A percentile compares a stretch with the other conserved stretches of the same genome.
phyloP scores from a whole-genome alignment of 805 yeast genomes.

The Candida piceae region DNA sequence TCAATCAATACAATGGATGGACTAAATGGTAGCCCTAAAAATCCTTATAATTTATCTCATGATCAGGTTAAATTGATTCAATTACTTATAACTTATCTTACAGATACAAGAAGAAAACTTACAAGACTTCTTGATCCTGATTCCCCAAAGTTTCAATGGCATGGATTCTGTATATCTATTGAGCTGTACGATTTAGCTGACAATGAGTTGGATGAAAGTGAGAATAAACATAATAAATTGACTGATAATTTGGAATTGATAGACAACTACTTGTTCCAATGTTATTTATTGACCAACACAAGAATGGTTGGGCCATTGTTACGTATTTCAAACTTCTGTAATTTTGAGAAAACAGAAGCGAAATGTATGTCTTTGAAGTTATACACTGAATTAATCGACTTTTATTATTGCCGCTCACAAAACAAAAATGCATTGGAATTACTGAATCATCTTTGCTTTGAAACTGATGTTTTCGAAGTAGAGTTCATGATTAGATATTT shows the following conservation, averaged over 20 bases:
- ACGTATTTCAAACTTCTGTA: constrained; percentile 71
- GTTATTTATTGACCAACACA: constrained; percentile 66
- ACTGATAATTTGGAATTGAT: constrained; percentile 43
- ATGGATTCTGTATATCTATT: constrained; percentile 38
- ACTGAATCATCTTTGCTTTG: constrained; percentile 35
- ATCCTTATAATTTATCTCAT: constrained; percentile 11
- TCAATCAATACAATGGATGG: background rate
- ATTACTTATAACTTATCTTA: constrained; percentile 41
- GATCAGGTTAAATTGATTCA: constrained; percentile 32
- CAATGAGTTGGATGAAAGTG: constrained; percentile 5
- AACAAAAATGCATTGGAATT: constrained; percentile 67
- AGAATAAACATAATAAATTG: constrained; percentile 9
- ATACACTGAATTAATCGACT: constrained; percentile 70
- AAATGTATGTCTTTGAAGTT: constrained; percentile 44
- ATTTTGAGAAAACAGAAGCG: constrained; percentile 53
- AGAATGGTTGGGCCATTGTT: constrained; percentile 78
- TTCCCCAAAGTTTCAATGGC: constrained; percentile 38
- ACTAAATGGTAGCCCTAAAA: too few relatives aligned
- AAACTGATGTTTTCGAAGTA: constrained; percentile 29
- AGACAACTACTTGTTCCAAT: constrained; percentile 74
- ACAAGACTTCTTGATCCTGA: constrained; percentile 35
- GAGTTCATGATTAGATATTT: constrained; percentile 52
- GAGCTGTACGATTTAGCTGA: constrained; percentile 30
- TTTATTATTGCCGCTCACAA: constrained; percentile 55
- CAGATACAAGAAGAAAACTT: constrained; percentile 49